A percentile compares a stretch with the other conserved stretches of the same genome.
These are phyloP conservation scores for Hippophae gyantsensis DNA, from an alignment of 306 rosid genomes.

Conservation along the genomic window DNA sequence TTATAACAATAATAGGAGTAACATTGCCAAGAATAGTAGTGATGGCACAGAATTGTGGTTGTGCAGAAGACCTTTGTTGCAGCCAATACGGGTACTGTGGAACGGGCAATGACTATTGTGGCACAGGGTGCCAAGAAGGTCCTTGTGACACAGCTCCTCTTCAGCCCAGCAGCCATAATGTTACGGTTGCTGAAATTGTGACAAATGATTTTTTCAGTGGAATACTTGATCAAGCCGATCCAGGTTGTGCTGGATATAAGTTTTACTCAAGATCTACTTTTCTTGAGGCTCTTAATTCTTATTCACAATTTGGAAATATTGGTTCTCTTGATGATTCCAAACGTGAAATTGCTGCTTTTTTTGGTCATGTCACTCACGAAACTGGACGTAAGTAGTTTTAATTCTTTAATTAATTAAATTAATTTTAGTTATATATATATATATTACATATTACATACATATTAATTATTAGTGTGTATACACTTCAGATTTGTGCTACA, in stretches of 20 bases:
- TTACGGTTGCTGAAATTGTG: constrained; percentile 42
- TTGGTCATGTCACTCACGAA: constrained; percentile 77
- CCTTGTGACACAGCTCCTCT: constrained; percentile 30
- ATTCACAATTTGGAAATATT: constrained; percentile 29
- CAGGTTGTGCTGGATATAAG: constrained; percentile 44
- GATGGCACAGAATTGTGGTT: constrained; percentile 13
- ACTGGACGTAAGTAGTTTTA: constrained; percentile 45
- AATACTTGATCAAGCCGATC: constrained; percentile 38
- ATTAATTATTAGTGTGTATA: background rate
- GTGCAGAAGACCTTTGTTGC: constrained; percentile 15
- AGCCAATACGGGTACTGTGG: constrained; percentile 24
- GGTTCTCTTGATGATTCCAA: constrained; percentile 45
- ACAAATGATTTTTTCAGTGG: constrained; percentile 41
- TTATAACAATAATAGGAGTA: background rate
- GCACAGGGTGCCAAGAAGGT: constrained; percentile 53
- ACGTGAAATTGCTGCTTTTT: constrained; percentile 79
- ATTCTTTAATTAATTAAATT: no score
- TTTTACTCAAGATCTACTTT: constrained; percentile 50
- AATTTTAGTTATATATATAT: no score
- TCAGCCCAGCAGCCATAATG: constrained; percentile 17
- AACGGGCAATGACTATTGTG: constrained; percentile 11
- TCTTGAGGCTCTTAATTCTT: constrained; percentile 44
- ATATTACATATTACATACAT: background rate
- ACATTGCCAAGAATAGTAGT: background rate
- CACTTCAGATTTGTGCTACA: constrained; percentile 57